A percentile compares a stretch with the other conserved stretches of the same genome.
These are phyloP conservation scores for Ophiostoma australiae DNA, from an alignment of 2,329 filamentous ascomycete genomes.

Conservation along the genomic window DNA sequence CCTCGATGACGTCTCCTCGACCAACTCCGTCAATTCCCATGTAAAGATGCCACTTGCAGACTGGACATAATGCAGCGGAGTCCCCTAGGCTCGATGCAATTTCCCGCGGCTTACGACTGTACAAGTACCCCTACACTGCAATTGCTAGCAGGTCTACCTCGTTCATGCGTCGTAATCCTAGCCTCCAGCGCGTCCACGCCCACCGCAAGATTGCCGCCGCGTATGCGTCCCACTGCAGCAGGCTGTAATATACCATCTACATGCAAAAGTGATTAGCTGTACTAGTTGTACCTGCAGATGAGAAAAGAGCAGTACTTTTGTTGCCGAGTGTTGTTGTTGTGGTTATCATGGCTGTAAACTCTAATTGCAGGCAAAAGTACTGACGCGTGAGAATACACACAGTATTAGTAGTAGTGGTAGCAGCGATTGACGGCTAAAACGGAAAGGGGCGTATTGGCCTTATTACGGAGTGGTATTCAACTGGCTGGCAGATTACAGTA, in stretches of 20 bases:
- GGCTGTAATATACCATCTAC: no score
- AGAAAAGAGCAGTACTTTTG: not conserved
- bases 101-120: not conserved
- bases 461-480: not conserved
- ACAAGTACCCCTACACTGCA: not conserved
- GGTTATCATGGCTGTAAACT: not conserved
- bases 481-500: not conserved
- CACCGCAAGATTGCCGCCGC: conserved; percentile 3
- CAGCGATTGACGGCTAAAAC: not conserved
- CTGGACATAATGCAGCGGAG: not conserved
- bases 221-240: conserved; percentile 6
- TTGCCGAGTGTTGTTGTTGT: not conserved
- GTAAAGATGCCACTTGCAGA: not conserved
- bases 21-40: not conserved
- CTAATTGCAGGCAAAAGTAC: not conserved
- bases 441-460: not conserved
- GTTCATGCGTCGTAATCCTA: not conserved
- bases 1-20: not conserved
- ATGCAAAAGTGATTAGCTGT: no score
- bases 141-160: not conserved
- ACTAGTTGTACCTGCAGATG: no score
- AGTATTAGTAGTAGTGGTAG: no score
- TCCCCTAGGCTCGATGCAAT: not conserved
- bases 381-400: not conserved
- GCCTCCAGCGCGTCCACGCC: not conserved